Conservation (phyloP, 176 grass and related monocot species). For the Phyllostachys edulis region DNA sequence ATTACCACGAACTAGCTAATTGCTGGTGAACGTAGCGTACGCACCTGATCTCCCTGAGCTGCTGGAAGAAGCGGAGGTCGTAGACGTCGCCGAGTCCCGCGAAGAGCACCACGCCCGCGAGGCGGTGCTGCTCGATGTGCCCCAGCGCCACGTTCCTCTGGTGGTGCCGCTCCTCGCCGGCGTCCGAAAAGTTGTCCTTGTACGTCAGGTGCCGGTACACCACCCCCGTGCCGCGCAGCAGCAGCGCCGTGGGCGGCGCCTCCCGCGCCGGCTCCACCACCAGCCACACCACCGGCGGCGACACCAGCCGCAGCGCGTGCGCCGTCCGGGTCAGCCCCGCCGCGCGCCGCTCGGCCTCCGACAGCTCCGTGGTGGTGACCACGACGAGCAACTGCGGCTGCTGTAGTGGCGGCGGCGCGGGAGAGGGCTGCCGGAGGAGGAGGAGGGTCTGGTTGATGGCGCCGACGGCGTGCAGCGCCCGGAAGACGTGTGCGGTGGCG, state of each 20-base stretch:
- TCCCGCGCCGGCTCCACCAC: constrained; percentile 61
- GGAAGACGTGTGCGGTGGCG: constrained; percentile 16
- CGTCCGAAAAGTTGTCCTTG: constrained; percentile 59
- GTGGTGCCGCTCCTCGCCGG: constrained; percentile 43
- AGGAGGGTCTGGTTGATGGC: neutral
- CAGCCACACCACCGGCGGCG: constrained; percentile 83
- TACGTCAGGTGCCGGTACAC: constrained; percentile 74
- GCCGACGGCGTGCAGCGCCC: constrained; percentile 26
- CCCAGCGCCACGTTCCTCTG: constrained; percentile 70
- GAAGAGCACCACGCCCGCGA: constrained; percentile 65
- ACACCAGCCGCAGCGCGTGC: constrained; percentile 59
- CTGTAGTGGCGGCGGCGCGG: neutral
- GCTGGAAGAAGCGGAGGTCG: constrained; percentile 57
- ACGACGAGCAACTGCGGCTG: constrained; percentile 44
- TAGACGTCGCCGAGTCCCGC: constrained; percentile 57
- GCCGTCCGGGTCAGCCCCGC: constrained; percentile 64
- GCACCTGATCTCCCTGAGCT: constrained; percentile 55
- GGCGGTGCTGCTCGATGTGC: constrained; percentile 73
- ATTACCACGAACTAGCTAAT: too few species aligned
- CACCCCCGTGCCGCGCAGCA: constrained; percentile 62
- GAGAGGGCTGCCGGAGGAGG: neutral
- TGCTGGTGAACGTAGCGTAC: neutral
- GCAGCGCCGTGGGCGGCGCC: constrained; percentile 44
- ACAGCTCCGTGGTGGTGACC: constrained; percentile 55
- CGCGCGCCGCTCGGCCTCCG: constrained; percentile 31